Base-by-base conservation (phyloP, 305 asterid genomes). In the Ilex paraguariensis region DNA sequence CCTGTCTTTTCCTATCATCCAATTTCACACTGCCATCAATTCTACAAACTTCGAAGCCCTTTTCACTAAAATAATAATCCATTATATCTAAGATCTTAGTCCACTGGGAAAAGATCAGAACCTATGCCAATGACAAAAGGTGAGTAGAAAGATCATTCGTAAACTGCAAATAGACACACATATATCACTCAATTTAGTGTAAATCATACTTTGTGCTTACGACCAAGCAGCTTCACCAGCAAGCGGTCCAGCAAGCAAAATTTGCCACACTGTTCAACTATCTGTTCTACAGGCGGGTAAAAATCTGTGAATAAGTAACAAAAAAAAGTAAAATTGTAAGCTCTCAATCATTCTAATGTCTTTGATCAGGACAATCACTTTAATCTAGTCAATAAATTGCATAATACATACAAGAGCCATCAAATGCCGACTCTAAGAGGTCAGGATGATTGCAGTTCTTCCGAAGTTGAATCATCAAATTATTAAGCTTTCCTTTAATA, bases 391-490 rank as follows among this genome's bases (percentile, higher is more conserved):
- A 59, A 52, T 17, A 51, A 71, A 40, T 48, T 66, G 62, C 53
- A 56, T 69, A 60, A 14, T 54, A 83, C 96, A 70, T 90, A 94
- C 99, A 62, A 51, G 98, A 87, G 67, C 88, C 87, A 71, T 86
- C 81, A 77, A 79, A 94, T 56, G 77, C 82, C 59, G 96, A 83
- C 81, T 94, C 95, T 82, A 94, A 80, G 51, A 94, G 88, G 68
- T 93, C 99, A 65, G 99, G 99, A 68, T 93, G 97, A 81, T 86
- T 84, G 87, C 99, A 93, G 60, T 86, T 88, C 83, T 93, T 93
- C 75, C 97, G 72, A 15, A 93, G 97, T 73, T 93, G 99, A 69
- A 90, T 1, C 96, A 90, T 81, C 87, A 93, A 64, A 75, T 93
- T 90, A 73, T 72, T 81, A 66, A 93, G 93, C 76, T 70, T 90